phyloP scores from a whole-genome alignment of 2,329 filamentous ascomycete genomes.

The Mariannaea elegans region DNA sequence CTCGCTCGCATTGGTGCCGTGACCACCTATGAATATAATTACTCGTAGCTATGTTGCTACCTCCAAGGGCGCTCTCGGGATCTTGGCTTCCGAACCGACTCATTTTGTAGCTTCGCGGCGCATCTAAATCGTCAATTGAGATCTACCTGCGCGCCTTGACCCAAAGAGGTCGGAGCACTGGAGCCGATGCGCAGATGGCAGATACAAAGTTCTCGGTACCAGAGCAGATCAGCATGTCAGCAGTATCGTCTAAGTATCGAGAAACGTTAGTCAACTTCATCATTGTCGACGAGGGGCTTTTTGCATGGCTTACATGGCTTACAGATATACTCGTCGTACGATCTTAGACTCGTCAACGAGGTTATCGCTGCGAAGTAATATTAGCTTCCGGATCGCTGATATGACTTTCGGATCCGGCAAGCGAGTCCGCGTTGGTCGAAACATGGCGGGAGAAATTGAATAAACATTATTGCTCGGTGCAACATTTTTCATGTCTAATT shows the following conservation, averaged over 20 bases:
- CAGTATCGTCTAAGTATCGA: constrained; percentile 19
- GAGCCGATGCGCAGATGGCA: constrained; percentile 28
- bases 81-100: constrained; percentile 1
- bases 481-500: no score
- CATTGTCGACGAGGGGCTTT: no score
- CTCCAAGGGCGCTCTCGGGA: not conserved
- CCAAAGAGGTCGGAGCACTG: constrained; percentile 14
- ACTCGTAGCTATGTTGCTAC: not conserved
- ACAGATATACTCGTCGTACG: constrained; percentile 28
- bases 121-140: not conserved
- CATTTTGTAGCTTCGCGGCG: constrained; percentile 7
- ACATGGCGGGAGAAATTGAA: constrained; percentile 7
- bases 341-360: constrained; percentile 13
- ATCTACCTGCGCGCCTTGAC: constrained; percentile 2
- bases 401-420: constrained; percentile 9
- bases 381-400: no score
- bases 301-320: not conserved
- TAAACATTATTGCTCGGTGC: not conserved
- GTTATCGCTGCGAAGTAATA: no score
- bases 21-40: not conserved
- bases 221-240: constrained; percentile 31
- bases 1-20: constrained; percentile 1
- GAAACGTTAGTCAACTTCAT: not conserved
- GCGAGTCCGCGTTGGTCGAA: not conserved
- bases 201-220: constrained; percentile 31